phyloP scores from a whole-genome alignment of 2,329 filamentous ascomycete genomes.

The Botrytis byssoidea region DNA sequence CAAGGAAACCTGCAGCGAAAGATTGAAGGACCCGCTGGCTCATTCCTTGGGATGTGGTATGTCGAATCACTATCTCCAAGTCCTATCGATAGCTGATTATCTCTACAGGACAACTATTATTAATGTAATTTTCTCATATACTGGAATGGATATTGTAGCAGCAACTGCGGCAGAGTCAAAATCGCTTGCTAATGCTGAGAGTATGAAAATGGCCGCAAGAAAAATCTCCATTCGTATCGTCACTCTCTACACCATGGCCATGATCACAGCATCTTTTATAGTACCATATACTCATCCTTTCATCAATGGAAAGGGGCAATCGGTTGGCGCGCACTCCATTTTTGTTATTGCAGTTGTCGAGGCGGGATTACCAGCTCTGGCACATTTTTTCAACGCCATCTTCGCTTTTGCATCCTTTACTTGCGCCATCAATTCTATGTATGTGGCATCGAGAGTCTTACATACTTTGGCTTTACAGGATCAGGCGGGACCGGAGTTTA shows the following conservation, averaged over 20 bases:
- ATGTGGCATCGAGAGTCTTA: constrained; percentile 41
- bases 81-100: not conserved
- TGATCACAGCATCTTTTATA: constrained; percentile 38
- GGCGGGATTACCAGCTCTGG: constrained; percentile 40
- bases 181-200: constrained; percentile 41
- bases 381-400: constrained; percentile 39
- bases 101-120: constrained; percentile 41
- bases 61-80: constrained; percentile 14
- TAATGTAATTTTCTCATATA: constrained; percentile 36
- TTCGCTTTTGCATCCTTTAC: constrained; percentile 43
- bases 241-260: constrained; percentile 34
- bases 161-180: constrained; percentile 43
- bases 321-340: constrained; percentile 40
- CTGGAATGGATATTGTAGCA: constrained; percentile 42
- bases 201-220: constrained; percentile 44
- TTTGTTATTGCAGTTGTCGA: constrained; percentile 44
- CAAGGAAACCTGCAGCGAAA: constrained; percentile 35
- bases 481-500: constrained; percentile 44
- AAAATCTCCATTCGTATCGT: constrained; percentile 44
- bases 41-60: constrained; percentile 43
- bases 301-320: constrained; percentile 43
- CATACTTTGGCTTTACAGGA: constrained; percentile 43
- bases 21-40: constrained; percentile 40
- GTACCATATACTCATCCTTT: constrained; percentile 43
- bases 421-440: constrained; percentile 42